A percentile compares a stretch with the other conserved stretches of the same genome.
These are phyloP conservation scores for Trypanosoma brucei DNA, from an alignment of 208 protist genomes.

Conservation along the genomic window DNA sequence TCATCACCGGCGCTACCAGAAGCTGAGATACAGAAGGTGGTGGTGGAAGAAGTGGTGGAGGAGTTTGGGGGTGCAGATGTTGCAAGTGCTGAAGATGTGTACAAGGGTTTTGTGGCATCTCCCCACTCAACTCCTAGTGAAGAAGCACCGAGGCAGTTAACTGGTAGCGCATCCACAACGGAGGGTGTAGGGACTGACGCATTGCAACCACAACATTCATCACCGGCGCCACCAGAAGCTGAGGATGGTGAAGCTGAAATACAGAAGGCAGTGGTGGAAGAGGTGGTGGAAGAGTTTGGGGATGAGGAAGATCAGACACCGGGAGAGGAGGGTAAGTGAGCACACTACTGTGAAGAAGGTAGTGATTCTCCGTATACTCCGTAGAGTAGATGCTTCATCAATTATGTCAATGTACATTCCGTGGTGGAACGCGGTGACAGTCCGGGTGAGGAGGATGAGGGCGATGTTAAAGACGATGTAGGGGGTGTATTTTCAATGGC, in stretches of 20 bases:
- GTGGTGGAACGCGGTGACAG: too few species aligned
- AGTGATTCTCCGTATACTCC: too few species aligned
- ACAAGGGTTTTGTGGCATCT: conserved; percentile 47
- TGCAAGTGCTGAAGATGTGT: conserved; percentile 17
- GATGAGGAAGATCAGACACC: conserved; percentile 15
- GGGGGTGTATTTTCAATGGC: too few species aligned
- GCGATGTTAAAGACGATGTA: too few species aligned
- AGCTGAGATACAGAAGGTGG: conserved; percentile 7
- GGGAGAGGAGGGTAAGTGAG: too few species aligned
- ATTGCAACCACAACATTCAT: neutral
- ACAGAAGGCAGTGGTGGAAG: conserved; percentile 7
- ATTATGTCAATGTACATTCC: too few species aligned
- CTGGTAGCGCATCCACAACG: neutral
- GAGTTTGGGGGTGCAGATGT: conserved; percentile 7
- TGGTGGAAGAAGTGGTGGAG: neutral
- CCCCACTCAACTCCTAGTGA: conserved; percentile 5
- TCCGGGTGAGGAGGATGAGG: too few species aligned
- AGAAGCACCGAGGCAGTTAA: neutral
- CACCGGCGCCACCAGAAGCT: neutral
- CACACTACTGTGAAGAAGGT: too few species aligned
- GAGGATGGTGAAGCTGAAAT: conserved; percentile 24
- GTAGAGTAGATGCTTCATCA: too few species aligned
- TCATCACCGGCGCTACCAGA: neutral
- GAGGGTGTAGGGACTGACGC: too few species aligned
- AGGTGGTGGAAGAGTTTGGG: neutral